Conservation (phyloP, 176 grass and related monocot species). For the Hsuehochloa calcarea region DNA sequence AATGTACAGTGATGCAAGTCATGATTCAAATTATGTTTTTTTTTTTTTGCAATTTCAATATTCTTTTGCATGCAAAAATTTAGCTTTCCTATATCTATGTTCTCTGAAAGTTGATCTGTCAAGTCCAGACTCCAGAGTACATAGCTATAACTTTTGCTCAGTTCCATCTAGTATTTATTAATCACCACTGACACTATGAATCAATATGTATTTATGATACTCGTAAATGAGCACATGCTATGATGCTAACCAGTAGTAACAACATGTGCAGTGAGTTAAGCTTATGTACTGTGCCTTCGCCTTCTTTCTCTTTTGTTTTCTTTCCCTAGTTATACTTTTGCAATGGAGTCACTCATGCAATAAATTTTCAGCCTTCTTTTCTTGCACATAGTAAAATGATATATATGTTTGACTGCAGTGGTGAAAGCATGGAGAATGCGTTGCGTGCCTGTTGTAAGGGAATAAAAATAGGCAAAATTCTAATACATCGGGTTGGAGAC, state of each 20-base stretch:
- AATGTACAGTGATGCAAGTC: not conserved
- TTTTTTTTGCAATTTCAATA: not conserved
- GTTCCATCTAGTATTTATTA: not conserved
- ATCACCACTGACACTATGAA: not conserved
- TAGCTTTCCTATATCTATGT: not conserved
- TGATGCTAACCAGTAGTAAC: not conserved
- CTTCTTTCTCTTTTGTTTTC: not conserved
- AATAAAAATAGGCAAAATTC: conserved; percentile 88
- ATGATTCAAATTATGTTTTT: not conserved
- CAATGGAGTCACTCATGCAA: not conserved
- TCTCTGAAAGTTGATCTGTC: not conserved
- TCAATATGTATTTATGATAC: conserved; percentile 9
- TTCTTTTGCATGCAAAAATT: not conserved
- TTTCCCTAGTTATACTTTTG: not conserved
- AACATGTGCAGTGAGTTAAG: not conserved
- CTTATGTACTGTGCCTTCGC: not conserved
- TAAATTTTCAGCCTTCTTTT: not conserved
- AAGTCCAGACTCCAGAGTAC: not conserved
- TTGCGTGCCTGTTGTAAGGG: conserved; percentile 81
- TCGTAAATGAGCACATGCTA: not conserved
- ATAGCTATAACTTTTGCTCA: conserved; percentile 13
- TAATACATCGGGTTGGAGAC: conserved; percentile 81
- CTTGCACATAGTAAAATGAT: conserved; percentile 3
- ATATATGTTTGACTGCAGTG: conserved; percentile 44
- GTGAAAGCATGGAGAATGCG: conserved; percentile 92